Evolutionary conservation across 1,284 basidiomycete species (phyloP).

Genomic region (Erythrobasidium hasegawianum): DNA sequence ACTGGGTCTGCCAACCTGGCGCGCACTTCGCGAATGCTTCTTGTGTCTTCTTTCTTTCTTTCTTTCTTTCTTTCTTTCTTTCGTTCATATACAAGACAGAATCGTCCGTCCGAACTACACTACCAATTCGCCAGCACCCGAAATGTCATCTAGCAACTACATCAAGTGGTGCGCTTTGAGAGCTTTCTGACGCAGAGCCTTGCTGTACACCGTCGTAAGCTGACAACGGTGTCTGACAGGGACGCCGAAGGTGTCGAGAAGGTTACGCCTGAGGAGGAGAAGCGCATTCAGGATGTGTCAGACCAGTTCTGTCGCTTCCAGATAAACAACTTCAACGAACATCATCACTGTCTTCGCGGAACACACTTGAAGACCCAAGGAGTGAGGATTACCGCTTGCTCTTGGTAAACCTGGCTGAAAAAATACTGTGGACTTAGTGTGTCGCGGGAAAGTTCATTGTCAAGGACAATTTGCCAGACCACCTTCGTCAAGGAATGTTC

Average conservation of each 20-base stretch:
- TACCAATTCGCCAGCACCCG: too few relatives aligned
- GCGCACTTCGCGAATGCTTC: too few relatives aligned
- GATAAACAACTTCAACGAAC: slow-evolving; percentile 37
- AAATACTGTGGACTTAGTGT: too few relatives aligned
- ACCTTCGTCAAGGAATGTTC: slow-evolving; percentile 45
- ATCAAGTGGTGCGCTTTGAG: slow-evolving; percentile 20
- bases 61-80: too few relatives aligned
- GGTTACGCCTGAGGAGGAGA: slow-evolving; percentile 41
- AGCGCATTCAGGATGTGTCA: slow-evolving; percentile 41
- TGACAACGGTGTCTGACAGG: too few relatives aligned
- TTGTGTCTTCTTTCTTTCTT: too few relatives aligned
- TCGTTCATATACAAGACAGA: too few relatives aligned
- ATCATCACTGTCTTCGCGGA: slow-evolving; percentile 31
- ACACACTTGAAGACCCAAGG: slow-evolving; percentile 35
- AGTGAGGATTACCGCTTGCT: too few relatives aligned
- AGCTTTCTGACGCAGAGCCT: too few relatives aligned
- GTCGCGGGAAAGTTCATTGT: slow-evolving; percentile 43
- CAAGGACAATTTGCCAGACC: slow-evolving; percentile 39
- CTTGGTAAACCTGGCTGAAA: too few relatives aligned
- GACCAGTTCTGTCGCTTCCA: slow-evolving; percentile 43
- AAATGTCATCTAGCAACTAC: slow-evolving; percentile 6
- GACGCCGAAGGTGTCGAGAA: slow-evolving; percentile 42
- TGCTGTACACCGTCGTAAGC: not conserved
- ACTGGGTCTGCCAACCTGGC: too few relatives aligned
- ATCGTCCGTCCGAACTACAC: too few relatives aligned